Evolutionary conservation across 2,329 filamentous ascomycete genomes (phyloP).

Genomic region (Xylariaceae sp.): DNA sequence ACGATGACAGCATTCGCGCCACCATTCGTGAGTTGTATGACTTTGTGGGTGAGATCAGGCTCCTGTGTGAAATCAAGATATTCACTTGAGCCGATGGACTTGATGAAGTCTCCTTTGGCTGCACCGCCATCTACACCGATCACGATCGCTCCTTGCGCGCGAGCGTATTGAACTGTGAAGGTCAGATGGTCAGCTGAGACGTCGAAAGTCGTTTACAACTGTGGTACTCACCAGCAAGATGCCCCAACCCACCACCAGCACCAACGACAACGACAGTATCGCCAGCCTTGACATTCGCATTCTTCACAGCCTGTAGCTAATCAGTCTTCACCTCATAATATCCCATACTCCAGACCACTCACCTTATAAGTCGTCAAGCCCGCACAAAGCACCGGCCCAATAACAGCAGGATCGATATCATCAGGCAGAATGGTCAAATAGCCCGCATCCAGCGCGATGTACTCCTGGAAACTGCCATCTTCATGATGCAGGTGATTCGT

Average conservation of each 20-base stretch:
- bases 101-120: slow-evolving; percentile 36
- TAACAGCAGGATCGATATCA: slow-evolving; percentile 37
- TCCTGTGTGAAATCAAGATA: slow-evolving; percentile 38
- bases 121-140: slow-evolving; percentile 39
- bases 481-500: slow-evolving; percentile 44
- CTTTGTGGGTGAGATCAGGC: slow-evolving; percentile 31
- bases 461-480: slow-evolving; percentile 43
- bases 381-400: slow-evolving; percentile 41
- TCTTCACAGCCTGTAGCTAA: slow-evolving; percentile 35
- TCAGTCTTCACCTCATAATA: not conserved
- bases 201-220: not conserved
- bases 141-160: slow-evolving; percentile 37
- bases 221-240: slow-evolving; percentile 35
- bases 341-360: slow-evolving; percentile 7
- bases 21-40: slow-evolving; percentile 34
- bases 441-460: slow-evolving; percentile 40
- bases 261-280: slow-evolving; percentile 42
- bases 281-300: slow-evolving; percentile 36
- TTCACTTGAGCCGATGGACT: slow-evolving; percentile 34
- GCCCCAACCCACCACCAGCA: slow-evolving; percentile 42
- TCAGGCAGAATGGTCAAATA: slow-evolving; percentile 40
- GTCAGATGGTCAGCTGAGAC: not conserved
- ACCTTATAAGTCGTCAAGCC: slow-evolving; percentile 42
- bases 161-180: slow-evolving; percentile 39
- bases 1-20: slow-evolving; percentile 40